phyloP scores from a whole-genome alignment of 176 grass and related monocot genomes.

The Carex kokanica region DNA sequence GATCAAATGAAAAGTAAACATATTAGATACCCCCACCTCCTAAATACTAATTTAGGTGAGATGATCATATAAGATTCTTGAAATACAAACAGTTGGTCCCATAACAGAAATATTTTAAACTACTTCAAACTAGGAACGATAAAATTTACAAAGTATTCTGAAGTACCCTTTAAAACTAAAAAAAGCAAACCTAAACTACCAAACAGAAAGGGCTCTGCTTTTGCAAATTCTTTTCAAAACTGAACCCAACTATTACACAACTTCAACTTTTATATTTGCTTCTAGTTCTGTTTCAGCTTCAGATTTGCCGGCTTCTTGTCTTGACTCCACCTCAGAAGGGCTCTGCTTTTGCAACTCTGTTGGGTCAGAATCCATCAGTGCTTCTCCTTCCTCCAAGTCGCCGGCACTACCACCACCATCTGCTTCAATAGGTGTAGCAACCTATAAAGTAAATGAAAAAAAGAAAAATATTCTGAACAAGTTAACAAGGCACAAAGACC shows the following conservation, averaged over 20 bases:
- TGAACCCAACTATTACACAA: background rate
- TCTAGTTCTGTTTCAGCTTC: constrained; percentile 62
- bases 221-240: background rate
- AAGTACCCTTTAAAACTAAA: background rate
- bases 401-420: constrained; percentile 64
- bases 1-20: background rate
- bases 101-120: background rate
- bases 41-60: background rate
- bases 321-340: constrained; percentile 54
- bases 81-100: background rate
- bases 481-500: background rate
- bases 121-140: background rate
- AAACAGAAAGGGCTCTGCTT: background rate
- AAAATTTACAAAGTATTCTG: background rate
- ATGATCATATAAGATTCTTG: background rate
- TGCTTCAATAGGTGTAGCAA: constrained; percentile 54
- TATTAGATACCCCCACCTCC: background rate
- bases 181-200: background rate
- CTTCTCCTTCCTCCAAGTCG: constrained; percentile 77
- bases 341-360: constrained; percentile 50
- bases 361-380: constrained; percentile 78
- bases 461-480: background rate
- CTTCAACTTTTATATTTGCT: constrained; percentile 21
- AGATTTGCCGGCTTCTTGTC: constrained; percentile 52
- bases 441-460: constrained; percentile 20